Evolutionary conservation across 805 yeast species (phyloP).

Genomic region (Allodekkera sacchari): DNA sequence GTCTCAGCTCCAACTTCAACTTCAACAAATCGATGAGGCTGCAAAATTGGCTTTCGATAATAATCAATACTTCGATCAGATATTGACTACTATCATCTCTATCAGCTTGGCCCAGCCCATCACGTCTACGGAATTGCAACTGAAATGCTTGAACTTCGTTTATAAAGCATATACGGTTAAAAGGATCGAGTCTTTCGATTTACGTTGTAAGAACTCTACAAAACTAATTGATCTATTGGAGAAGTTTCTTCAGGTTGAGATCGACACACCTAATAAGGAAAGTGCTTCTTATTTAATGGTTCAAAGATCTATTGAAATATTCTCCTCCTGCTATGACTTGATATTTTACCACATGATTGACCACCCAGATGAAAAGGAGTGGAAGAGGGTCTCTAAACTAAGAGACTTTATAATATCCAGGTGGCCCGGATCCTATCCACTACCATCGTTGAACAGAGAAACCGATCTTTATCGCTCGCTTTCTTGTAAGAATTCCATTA

Average conservation of each 20-base stretch:
- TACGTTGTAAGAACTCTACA: slow-evolving; percentile 11
- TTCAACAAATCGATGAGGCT: slow-evolving; percentile 11
- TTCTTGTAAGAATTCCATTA: slow-evolving; percentile 57
- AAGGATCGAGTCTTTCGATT: slow-evolving; percentile 13
- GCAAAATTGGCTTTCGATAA: slow-evolving; percentile 11
- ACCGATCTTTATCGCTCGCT: slow-evolving; percentile 42
- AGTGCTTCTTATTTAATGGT: slow-evolving; percentile 14
- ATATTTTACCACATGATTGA: slow-evolving; percentile 38
- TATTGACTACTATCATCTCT: slow-evolving; percentile 10
- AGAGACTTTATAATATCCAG: slow-evolving; percentile 51
- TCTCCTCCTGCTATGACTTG: slow-evolving; percentile 33
- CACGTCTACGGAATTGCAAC: slow-evolving; percentile 9
- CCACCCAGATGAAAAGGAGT: slow-evolving; percentile 38
- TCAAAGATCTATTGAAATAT: slow-evolving; percentile 24
- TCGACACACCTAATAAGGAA: slow-evolving; percentile 4
- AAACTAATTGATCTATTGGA: slow-evolving; percentile 17
- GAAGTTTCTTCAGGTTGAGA: slow-evolving; percentile 15
- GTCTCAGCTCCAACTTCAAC: slow-evolving; percentile 3
- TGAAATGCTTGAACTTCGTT: slow-evolving; percentile 17
- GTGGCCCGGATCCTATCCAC: slow-evolving; percentile 53
- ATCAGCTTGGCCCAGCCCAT: slow-evolving; percentile 11
- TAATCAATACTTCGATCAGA: slow-evolving; percentile 9
- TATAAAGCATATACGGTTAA: slow-evolving; percentile 17
- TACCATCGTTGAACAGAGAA: slow-evolving; percentile 39
- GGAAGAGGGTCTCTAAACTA: slow-evolving; percentile 50